Percentiles rank a stretch among this genome's conserved stretches.
Conservation (phyloP, 148 eudicot species). For the Camellia sinensis region DNA sequence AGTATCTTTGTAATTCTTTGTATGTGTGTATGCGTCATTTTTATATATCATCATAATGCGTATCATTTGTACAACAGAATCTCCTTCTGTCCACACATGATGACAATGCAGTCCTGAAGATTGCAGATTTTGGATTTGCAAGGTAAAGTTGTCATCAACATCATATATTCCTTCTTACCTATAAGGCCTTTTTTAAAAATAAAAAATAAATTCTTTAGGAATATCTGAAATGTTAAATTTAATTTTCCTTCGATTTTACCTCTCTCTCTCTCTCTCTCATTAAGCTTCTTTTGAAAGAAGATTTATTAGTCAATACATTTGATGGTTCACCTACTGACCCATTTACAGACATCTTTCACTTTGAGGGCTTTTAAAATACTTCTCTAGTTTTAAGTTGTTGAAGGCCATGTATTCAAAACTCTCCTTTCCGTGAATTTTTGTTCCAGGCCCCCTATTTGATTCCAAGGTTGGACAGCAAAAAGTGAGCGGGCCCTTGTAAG, state of each 20-base stretch:
- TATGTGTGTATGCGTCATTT: background rate
- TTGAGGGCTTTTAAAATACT: background rate
- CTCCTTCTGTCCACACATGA: constrained; percentile 66
- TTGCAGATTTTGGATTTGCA: constrained; percentile 98
- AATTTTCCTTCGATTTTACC: background rate
- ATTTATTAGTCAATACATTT: background rate
- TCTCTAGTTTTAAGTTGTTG: background rate
- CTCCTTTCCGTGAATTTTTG: too few relatives aligned
- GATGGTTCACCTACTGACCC: constrained; percentile 3
- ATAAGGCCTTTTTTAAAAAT: background rate
- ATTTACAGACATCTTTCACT: background rate
- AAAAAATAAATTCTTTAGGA: background rate
- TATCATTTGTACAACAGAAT: constrained; percentile 56
- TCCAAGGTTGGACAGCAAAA: too few relatives aligned
- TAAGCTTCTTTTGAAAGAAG: background rate
- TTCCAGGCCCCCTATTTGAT: too few relatives aligned
- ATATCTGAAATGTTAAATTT: background rate
- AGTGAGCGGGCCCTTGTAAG: background rate
- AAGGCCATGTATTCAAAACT: background rate
- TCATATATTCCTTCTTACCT: background rate
- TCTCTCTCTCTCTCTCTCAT: background rate
- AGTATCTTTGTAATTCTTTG: background rate
- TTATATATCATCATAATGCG: background rate
- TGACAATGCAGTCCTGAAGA: constrained; percentile 68
- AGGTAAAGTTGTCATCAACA: constrained; percentile 43